These are phyloP conservation scores for Pholiota microspora DNA, from an alignment of 768 basidiomycete genomes.

Conservation along the genomic window DNA sequence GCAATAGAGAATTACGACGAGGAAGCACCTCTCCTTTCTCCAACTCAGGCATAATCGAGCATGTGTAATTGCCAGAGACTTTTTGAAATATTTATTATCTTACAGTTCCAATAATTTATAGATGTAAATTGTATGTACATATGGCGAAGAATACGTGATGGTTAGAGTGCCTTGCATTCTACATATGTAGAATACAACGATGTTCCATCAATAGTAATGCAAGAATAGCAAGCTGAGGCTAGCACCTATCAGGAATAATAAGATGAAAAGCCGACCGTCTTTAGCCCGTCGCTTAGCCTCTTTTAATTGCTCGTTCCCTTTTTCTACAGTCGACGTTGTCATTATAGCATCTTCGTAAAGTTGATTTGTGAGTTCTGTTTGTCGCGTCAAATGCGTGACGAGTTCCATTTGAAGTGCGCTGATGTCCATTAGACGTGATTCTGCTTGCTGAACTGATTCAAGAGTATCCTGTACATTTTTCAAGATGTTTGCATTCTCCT, in stretches of 20 bases:
- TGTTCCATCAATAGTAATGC: conserved; percentile 70
- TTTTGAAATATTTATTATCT: conserved; percentile 2
- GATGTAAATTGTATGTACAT: conserved; percentile 6
- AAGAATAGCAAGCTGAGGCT: conserved; percentile 90
- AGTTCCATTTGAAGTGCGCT: conserved; percentile 91
- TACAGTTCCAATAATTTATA: not conserved
- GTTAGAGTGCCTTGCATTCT: not conserved
- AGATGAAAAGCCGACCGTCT: conserved; percentile 85
- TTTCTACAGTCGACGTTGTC: conserved; percentile 80
- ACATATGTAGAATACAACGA: conserved; percentile 14
- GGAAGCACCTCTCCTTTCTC: conserved; percentile 53
- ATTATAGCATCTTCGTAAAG: conserved; percentile 93
- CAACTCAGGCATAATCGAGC: conserved; percentile 10
- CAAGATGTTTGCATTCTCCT: conserved; percentile 86
- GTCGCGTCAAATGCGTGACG: conserved; percentile 80
- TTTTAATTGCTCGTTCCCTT: conserved; percentile 86
- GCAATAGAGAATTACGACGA: conserved; percentile 60
- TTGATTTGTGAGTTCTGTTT: conserved; percentile 91
- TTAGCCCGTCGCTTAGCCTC: conserved; percentile 86
- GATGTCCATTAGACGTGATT: conserved; percentile 90
- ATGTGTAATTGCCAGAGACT: not conserved
- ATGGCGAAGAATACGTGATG: not conserved
- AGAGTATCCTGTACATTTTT: conserved; percentile 83
- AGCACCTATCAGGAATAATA: conserved; percentile 90
- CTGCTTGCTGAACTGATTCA: conserved; percentile 88